These are phyloP conservation scores for Paraconiothyrium brasiliense DNA, from an alignment of 2,329 filamentous ascomycete species.

Conservation along the genomic window DNA sequence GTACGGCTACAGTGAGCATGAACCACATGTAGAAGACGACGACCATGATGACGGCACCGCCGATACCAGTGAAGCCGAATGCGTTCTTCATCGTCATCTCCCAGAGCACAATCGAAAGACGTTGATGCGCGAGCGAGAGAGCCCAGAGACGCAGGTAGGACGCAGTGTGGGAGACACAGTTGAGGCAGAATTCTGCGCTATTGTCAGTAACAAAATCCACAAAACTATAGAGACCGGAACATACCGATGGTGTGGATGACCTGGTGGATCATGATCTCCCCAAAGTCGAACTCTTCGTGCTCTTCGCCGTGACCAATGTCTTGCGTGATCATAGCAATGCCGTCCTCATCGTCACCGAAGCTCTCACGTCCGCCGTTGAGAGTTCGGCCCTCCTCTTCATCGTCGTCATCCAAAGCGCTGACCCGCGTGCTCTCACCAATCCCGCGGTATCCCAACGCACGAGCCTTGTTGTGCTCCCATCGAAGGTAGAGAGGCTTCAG, in stretches of 20 bases:
- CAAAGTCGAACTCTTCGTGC: slow-evolving; percentile 97
- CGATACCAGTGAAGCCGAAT: slow-evolving; percentile 70
- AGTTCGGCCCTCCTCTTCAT: slow-evolving; percentile 69
- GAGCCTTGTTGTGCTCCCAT: slow-evolving; percentile 89
- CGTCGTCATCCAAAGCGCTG: slow-evolving; percentile 89
- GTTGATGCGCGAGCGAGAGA: slow-evolving; percentile 94
- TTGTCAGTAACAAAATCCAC: slow-evolving; percentile 32
- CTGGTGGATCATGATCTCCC: slow-evolving; percentile 98
- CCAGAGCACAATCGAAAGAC: slow-evolving; percentile 96
- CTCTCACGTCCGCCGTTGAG: slow-evolving; percentile 71
- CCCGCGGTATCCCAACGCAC: slow-evolving; percentile 88
- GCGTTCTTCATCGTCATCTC: slow-evolving; percentile 89
- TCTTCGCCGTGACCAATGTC: slow-evolving; percentile 78
- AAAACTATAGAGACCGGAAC: slow-evolving; percentile 44
- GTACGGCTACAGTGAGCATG: slow-evolving; percentile 77
- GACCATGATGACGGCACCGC: slow-evolving; percentile 83
- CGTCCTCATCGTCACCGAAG: slow-evolving; percentile 79
- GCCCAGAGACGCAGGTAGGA: slow-evolving; percentile 99
- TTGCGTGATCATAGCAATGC: slow-evolving; percentile 87
- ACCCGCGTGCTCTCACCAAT: slow-evolving; percentile 89
- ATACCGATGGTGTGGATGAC: slow-evolving; percentile 97
- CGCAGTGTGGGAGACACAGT: slow-evolving; percentile 98
- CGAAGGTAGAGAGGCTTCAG: slow-evolving; percentile 96
- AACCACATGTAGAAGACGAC: slow-evolving; percentile 91
- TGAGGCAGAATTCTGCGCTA: slow-evolving; percentile 90